Evolutionary conservation across 2,329 filamentous ascomycete genomes (phyloP).

Genomic region (Arthrobotrys iridis): DNA sequence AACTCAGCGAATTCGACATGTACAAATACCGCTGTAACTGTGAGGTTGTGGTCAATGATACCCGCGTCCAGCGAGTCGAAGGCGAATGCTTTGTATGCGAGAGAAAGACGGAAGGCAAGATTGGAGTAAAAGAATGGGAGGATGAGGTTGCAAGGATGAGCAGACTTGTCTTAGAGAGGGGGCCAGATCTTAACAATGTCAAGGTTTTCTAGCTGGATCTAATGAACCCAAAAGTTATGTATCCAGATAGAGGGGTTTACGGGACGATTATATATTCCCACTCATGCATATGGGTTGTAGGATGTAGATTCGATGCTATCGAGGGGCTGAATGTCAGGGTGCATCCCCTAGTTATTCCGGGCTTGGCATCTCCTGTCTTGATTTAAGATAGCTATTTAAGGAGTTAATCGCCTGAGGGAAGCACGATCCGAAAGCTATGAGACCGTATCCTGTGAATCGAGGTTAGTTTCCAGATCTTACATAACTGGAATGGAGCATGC

Average conservation of each 20-base stretch:
- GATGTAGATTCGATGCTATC: not conserved
- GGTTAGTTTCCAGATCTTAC: not conserved
- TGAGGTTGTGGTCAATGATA: constrained; percentile 13
- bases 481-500: not conserved
- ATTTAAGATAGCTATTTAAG: no score
- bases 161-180: constrained; percentile 9
- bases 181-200: constrained; percentile 22
- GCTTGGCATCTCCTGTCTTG: not conserved
- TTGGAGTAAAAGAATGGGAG: constrained; percentile 4
- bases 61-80: constrained; percentile 22
- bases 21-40: constrained; percentile 38
- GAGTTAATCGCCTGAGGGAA: not conserved
- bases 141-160: constrained; percentile 10
- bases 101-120: not conserved
- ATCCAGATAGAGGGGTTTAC: no score
- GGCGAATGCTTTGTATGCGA: constrained; percentile 19
- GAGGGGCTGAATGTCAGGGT: not conserved
- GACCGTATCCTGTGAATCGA: not conserved
- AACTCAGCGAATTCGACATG: constrained; percentile 35
- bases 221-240: no score
- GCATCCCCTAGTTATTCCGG: not conserved
- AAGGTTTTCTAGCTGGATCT: constrained; percentile 10
- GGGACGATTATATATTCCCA: no score
- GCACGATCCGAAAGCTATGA: not conserved
- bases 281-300: not conserved